These are phyloP conservation scores for Cercophora scortea DNA, from an alignment of 495 filamentous ascomycete genomes.

Conservation along the genomic window DNA sequence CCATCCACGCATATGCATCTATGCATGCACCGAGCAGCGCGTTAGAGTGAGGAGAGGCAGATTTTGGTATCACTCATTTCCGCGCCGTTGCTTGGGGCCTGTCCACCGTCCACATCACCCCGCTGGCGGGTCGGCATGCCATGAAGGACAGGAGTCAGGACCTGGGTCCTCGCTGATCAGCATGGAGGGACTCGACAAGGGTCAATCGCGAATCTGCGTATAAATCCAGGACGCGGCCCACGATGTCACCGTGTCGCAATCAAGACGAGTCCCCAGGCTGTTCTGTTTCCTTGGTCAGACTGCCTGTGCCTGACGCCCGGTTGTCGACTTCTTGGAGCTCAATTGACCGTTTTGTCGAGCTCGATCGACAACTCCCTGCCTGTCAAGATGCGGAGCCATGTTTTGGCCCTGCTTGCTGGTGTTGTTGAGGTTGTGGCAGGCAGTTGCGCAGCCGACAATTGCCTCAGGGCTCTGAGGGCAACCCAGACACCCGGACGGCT, in stretches of 20 bases:
- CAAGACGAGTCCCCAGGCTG: too few relatives aligned
- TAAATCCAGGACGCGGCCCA: too few relatives aligned
- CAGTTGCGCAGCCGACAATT: conserved; percentile 1
- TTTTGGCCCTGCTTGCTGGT: neutral
- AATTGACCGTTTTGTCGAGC: neutral
- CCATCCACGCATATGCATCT: too few relatives aligned
- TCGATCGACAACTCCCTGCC: neutral
- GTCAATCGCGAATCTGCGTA: too few relatives aligned
- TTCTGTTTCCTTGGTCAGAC: too few relatives aligned
- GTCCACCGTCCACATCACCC: too few relatives aligned
- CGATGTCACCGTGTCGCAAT: too few relatives aligned
- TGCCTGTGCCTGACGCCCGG: too few relatives aligned
- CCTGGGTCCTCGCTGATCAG: neutral
- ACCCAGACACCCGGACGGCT: conserved; percentile 1
- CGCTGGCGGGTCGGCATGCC: neutral
- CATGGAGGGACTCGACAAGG: neutral
- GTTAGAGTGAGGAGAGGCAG: neutral
- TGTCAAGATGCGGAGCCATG: neutral
- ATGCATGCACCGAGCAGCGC: neutral
- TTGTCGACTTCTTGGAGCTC: too few relatives aligned
- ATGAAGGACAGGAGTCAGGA: neutral
- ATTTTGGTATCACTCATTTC: too few relatives aligned
- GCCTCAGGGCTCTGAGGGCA: conserved; percentile 1
- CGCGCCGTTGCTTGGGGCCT: too few relatives aligned
- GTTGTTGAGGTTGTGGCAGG: neutral